Base-by-base conservation (phyloP, 2,329 filamentous ascomycete genomes). In the Fonsecaea pugnacius region DNA sequence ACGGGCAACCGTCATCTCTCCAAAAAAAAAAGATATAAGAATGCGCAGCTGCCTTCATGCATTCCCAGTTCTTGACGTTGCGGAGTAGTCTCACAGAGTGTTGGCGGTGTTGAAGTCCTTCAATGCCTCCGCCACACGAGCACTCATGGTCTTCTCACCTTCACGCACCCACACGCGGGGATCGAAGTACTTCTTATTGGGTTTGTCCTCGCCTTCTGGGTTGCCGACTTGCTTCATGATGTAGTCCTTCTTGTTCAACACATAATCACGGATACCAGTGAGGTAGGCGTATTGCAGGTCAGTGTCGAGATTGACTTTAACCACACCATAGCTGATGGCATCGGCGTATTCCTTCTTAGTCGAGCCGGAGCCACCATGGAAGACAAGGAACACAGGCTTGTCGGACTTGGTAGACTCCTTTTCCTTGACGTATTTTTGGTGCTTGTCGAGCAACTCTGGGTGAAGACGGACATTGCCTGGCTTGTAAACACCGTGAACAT, bases 301-400 rank as follows among this genome's bases (percentile, higher is more conserved):
- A 57, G 95, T 99, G 82, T 99, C 95, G 74, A 99, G 85, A 85
- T 99, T 99, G 82, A 99, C 95, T 89, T 99, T 99, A 84, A 97
- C 90, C 73, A 99, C 94, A 85, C 95, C 95, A 80, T 94, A 90
- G 77, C 83, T 82, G 80, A 97, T 97, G 76, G 93, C 94, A 73
- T 92, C 87, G 69, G 84, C 85, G 86, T 91, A 99, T 83, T 99
- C 95, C 73, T 91, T 81, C 85, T 96, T 96, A 78, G 86, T 85
- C 71, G 91, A 96, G 72, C 95, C 95, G 70, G 91, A 96, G 74
- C 95, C 95, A 75, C 95, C 95, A 86, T 99, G 95, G 90, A 99
- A 99, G 79, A 99, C 95, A 75, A 99, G 92, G 88, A 93, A 98
- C 77, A 98, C 91, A 72, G 95, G 95, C 89, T 97, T 97, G 77